Evolutionary conservation across 2,329 filamentous ascomycete genomes (phyloP), one percentile per base, ranked within the genome.

Genomic region (Arthrobotrys pseudoclavata): DNA sequence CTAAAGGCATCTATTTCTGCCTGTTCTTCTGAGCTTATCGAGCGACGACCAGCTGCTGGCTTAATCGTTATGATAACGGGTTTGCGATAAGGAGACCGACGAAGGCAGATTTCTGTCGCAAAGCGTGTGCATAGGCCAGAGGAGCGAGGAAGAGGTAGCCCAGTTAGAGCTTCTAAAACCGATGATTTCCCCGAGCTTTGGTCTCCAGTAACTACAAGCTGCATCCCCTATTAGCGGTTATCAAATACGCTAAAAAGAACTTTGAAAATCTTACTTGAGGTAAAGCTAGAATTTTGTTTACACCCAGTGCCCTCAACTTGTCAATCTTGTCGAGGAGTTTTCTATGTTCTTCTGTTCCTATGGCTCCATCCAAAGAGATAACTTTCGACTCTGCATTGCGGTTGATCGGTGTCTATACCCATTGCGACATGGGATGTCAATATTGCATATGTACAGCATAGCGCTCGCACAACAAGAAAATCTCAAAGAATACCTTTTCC

Each of bases 91-190:
- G 31, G 34, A 15, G 80, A 79, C 40, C 84, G 82, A 0, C 84
- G 84, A 26, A 86, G 83, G 12, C 83, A 85, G 52, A 87, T 86
- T 71, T 86, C 84, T 0, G 85, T 87, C 0, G 85, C 85, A 79
- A 85, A 86, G 1, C 84, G 80, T 1, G 85, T 86, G 55, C 85
- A 86, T 2, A 85, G 79, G 0, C 83, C 83, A 40, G 80, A 81
- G 24, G 82, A 81, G 3, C 82, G 82, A 31, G 85, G 85, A 69
- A 86, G 85, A 0, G 82, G 82, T 0, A 85, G 72, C 1, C 81
- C 79, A 1, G 83, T 84, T 52, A 84, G 7, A 57, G 81, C 74
- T 80, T 84, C 79, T 26, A 84, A 71, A 18, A 82, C 70, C 12
- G 81, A 85, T 20, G 76, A 82, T 81, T 82, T 84, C 1, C 85